Conservation (phyloP, 768 basidiomycete species). For the Mrakia hoshinonis region DNA sequence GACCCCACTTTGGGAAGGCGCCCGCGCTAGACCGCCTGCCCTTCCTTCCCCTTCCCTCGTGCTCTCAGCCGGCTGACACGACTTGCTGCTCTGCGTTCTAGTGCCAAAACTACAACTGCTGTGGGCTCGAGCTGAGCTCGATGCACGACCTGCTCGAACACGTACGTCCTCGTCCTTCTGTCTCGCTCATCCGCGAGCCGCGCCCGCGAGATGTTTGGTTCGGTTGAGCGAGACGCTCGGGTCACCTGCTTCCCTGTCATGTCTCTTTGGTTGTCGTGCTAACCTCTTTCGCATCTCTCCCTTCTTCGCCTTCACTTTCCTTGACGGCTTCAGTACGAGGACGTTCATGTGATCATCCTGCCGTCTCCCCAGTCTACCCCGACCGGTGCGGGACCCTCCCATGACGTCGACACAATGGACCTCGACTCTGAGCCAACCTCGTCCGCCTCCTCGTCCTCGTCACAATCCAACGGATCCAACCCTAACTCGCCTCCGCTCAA, state of each 20-base stretch:
- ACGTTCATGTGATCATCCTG: slow-evolving; percentile 28
- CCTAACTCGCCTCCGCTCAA: slow-evolving; percentile 24
- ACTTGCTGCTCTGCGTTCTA: background rate
- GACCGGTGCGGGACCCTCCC: background rate
- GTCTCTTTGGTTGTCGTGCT: no score
- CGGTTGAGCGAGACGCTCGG: background rate
- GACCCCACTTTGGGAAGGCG: no score
- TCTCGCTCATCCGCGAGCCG: no score
- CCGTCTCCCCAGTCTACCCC: slow-evolving; percentile 20
- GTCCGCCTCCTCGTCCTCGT: slow-evolving; percentile 4
- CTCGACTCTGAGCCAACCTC: slow-evolving; percentile 24
- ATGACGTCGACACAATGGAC: slow-evolving; percentile 29
- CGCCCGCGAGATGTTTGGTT: background rate
- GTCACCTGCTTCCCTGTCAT: no score
- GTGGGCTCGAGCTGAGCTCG: slow-evolving; percentile 66
- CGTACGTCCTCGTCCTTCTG: slow-evolving; percentile 23
- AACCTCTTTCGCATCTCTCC: background rate
- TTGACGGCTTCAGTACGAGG: slow-evolving; percentile 20
- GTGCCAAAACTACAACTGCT: slow-evolving; percentile 71
- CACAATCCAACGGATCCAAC: background rate
- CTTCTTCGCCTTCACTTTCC: background rate
- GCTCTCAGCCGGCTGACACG: background rate
- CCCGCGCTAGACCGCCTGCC: background rate
- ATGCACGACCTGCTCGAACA: slow-evolving; percentile 81
- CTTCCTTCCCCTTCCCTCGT: background rate